These are phyloP conservation scores for Lumnitzera littorea DNA, from an alignment of 345 rosid genomes.

Conservation along the genomic window DNA sequence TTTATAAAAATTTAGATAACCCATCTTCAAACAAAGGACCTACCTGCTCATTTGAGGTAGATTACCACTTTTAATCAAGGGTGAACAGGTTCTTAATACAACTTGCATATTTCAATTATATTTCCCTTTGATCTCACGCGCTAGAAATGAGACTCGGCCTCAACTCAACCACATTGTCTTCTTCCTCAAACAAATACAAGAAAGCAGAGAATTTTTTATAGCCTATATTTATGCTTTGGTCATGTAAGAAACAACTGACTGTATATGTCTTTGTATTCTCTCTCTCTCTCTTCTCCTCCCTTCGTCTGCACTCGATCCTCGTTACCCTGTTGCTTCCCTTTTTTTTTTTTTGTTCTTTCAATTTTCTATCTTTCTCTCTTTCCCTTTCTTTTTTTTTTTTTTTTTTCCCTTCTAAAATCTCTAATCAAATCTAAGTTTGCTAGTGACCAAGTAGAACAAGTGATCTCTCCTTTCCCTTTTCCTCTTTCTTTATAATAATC, in stretches of 20 bases:
- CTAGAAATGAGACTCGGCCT: constrained; percentile 1
- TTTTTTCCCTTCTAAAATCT: too few relatives aligned
- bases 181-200: not conserved
- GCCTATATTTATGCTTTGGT: not conserved
- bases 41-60: not conserved
- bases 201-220: not conserved
- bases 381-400: too few relatives aligned
- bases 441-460: too few relatives aligned
- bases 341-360: too few relatives aligned
- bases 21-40: too few relatives aligned
- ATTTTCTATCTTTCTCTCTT: too few relatives aligned
- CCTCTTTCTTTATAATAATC: too few relatives aligned
- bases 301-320: constrained; percentile 16
- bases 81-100: not conserved
- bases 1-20: too few relatives aligned
- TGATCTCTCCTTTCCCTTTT: too few relatives aligned
- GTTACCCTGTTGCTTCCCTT: too few relatives aligned
- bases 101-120: too few relatives aligned
- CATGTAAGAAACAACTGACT: constrained; percentile 1
- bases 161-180: not conserved
- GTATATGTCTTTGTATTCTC: not conserved
- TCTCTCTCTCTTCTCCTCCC: constrained; percentile 10
- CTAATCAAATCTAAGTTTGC: too few relatives aligned
- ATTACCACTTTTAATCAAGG: not conserved
- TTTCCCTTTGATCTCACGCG: constrained; percentile 2